Percentiles rank a stretch among this genome's conserved stretches.
Evolutionary conservation across 2,329 filamentous ascomycete genomes (phyloP).

Genomic region (Trichoderma pleuroti): DNA sequence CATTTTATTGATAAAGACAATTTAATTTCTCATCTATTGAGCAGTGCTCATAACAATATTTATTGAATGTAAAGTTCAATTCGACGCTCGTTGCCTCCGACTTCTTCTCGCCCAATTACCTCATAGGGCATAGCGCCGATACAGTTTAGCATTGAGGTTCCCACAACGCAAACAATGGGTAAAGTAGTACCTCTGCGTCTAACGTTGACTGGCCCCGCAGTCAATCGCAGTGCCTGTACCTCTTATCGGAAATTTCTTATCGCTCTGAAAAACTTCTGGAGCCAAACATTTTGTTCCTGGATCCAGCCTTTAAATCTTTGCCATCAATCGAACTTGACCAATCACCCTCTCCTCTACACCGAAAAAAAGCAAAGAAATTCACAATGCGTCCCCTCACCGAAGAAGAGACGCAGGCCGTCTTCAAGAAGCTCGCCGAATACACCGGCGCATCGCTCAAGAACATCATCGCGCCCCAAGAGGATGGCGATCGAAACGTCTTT

Average conservation of each 20-base stretch:
- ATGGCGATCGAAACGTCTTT: conserved; percentile 80
- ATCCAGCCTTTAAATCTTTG: not conserved
- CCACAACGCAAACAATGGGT: fast-evolving
- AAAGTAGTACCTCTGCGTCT: not conserved
- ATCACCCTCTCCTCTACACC: not conserved
- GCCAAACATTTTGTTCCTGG: conserved; percentile 2
- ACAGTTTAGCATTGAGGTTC: not conserved
- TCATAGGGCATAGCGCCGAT: not conserved
- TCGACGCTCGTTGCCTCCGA: not conserved
- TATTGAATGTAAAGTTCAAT: not conserved
- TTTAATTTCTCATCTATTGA: not conserved
- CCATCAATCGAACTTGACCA: not conserved
- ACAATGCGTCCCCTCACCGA: conserved; percentile 79
- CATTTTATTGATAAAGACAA: fast-evolving
- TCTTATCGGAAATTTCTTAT: conserved; percentile 17
- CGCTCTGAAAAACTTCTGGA: conserved; percentile 10
- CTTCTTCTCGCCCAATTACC: not conserved
- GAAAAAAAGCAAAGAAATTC: not conserved
- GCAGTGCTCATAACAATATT: not conserved
- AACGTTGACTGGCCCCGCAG: not conserved
- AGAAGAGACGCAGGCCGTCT: conserved; percentile 74
- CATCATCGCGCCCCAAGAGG: conserved; percentile 70
- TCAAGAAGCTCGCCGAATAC: conserved; percentile 92
- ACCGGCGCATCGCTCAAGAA: conserved; percentile 82
- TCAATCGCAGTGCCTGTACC: not conserved